These are phyloP conservation scores for Ascochyta clinopodiicola DNA, from an alignment of 2,329 filamentous ascomycete species.

Conservation along the genomic window DNA sequence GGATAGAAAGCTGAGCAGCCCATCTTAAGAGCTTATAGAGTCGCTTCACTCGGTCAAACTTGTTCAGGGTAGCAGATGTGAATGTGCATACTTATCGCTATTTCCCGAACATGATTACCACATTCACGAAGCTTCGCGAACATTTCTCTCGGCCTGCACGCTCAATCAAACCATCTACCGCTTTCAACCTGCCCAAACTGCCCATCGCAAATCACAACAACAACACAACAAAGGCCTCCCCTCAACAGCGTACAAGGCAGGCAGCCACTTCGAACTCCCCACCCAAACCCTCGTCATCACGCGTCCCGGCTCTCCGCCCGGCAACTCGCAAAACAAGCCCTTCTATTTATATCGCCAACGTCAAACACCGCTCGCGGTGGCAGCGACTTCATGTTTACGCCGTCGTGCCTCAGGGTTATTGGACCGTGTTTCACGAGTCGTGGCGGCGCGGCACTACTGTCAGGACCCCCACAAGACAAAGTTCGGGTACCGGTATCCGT, in stretches of 20 bases:
- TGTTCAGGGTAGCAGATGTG: background rate
- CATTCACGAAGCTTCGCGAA: too few relatives aligned
- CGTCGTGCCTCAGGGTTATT: slow-evolving; percentile 3
- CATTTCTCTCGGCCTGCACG: background rate
- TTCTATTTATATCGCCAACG: slow-evolving; percentile 1
- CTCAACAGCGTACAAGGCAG: too few relatives aligned
- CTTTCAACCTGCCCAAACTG: too few relatives aligned
- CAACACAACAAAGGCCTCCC: too few relatives aligned
- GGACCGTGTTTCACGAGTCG: slow-evolving; percentile 4
- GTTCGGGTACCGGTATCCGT: background rate
- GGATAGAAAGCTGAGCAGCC: background rate
- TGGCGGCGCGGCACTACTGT: slow-evolving; percentile 5
- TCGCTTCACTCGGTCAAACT: background rate
- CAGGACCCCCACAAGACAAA: slow-evolving; percentile 1
- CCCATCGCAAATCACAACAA: too few relatives aligned
- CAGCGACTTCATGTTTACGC: background rate
- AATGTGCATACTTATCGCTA: too few relatives aligned
- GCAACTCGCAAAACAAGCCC: background rate
- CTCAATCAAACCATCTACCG: too few relatives aligned
- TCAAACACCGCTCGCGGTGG: slow-evolving; percentile 1
- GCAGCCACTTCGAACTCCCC: background rate
- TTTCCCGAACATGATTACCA: too few relatives aligned
- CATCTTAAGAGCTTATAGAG: too few relatives aligned
- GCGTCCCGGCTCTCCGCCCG: slow-evolving; percentile 10
- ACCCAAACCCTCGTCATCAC: slow-evolving; percentile 8